Conservation (phyloP, 2,329 filamentous ascomycete genomes). For the Tricladium varicosporioides region DNA sequence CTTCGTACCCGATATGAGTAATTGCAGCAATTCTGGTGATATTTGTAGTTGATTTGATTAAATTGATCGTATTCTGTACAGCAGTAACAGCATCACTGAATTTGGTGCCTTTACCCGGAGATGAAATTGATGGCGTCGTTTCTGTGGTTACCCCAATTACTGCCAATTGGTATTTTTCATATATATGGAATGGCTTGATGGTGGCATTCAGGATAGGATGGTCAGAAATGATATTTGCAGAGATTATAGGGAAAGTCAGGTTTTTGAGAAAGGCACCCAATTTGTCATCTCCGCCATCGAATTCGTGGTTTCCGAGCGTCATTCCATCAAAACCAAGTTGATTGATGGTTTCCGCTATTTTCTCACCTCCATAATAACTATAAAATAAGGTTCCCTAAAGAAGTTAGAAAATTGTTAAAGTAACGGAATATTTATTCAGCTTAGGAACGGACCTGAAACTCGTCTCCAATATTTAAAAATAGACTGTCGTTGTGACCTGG, state of each 20-base stretch:
- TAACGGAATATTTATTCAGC: not conserved
- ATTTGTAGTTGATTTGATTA: slow-evolving; percentile 59
- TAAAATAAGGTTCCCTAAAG: slow-evolving; percentile 64
- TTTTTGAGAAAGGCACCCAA: slow-evolving; percentile 61
- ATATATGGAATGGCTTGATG: slow-evolving; percentile 65
- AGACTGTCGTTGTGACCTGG: slow-evolving; percentile 58
- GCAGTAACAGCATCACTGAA: slow-evolving; percentile 57
- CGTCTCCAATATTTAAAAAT: slow-evolving; percentile 65
- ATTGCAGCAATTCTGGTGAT: slow-evolving; percentile 64
- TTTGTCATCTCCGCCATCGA: slow-evolving; percentile 61
- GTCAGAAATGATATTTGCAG: slow-evolving; percentile 61
- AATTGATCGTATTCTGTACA: slow-evolving; percentile 60
- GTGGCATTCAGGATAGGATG: slow-evolving; percentile 58
- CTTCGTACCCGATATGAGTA: slow-evolving; percentile 66
- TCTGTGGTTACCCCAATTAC: slow-evolving; percentile 64
- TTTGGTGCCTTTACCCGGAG: slow-evolving; percentile 53
- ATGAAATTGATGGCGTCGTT: slow-evolving; percentile 56
- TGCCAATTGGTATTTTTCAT: slow-evolving; percentile 57
- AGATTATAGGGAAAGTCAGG: slow-evolving; percentile 62
- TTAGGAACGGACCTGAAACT: slow-evolving; percentile 43
- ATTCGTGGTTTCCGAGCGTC: slow-evolving; percentile 68
- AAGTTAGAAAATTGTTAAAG: not conserved
- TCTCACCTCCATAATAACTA: slow-evolving; percentile 63
- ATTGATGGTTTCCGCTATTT: slow-evolving; percentile 66
- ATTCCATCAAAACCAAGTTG: slow-evolving; percentile 65